Base-by-base conservation (phyloP, 2,329 filamentous ascomycete genomes). In the Trichoderma guizhouense region DNA sequence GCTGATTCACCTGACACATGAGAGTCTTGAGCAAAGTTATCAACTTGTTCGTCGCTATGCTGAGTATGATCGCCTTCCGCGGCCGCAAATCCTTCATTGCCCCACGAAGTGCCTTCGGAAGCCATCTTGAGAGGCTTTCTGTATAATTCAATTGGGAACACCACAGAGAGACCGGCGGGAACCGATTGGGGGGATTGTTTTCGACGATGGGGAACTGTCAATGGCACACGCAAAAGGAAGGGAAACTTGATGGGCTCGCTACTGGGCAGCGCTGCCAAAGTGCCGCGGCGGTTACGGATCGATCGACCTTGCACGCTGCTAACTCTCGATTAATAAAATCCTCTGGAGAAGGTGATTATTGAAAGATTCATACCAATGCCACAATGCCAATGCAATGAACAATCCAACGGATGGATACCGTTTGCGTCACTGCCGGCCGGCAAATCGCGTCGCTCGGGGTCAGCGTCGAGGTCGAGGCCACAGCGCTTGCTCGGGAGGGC, bases 51-150 rank as follows among this genome's bases (percentile, higher is more conserved):
- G 79, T 86, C 85, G 82, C 85, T 87, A 85, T 85, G 83, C 81
- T 87, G 84, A 82, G 79, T 83, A 81, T 86, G 84, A 79, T 85
- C 85, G 80, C 88, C 89, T 81, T 88, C 85, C 77, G 86, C 85
- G 78, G 84, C 83, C 77, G 82, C 86, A 81, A 84, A 85, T 81
- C 86, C 85, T 82, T 85, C 83, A 80, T 86, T 84, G 78, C 83
- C 84, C 85, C 86, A 88, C 75, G 83, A 79, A 79, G 78, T 80
- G 57, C 57, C 67, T 78, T 82, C 81, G 73, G 82, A 81, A 74
- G 81, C 79, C 82, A 83, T 83, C 62, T 72, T 75, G 72, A 57
- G 70, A 74, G 63, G 72, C 69, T 61, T 36, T 71, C 30, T 65
- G 43, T 69, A 67, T 61, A 71, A 12, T 69, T 60, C 32, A 69